These are phyloP conservation scores for Debaryomyces prosopidis DNA, from an alignment of 805 yeast species.

Conservation along the genomic window DNA sequence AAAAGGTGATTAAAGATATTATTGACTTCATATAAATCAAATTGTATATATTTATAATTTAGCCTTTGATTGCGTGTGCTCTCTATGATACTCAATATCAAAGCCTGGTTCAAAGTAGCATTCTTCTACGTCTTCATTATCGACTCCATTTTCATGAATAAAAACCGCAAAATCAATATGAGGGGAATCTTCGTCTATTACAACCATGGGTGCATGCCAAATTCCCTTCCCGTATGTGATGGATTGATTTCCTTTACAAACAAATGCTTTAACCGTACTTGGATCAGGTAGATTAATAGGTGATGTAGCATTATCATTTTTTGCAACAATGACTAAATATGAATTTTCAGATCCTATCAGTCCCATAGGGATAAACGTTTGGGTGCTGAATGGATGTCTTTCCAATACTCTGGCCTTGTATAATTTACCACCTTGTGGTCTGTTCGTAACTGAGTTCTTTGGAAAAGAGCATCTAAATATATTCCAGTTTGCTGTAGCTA, in stretches of 20 bases:
- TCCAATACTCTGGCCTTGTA: constrained; percentile 74
- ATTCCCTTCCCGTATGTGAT: constrained; percentile 83
- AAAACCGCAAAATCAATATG: constrained; percentile 81
- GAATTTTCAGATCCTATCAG: constrained; percentile 46
- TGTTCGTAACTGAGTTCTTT: constrained; percentile 47
- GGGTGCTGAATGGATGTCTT: constrained; percentile 86
- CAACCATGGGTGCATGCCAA: constrained; percentile 98
- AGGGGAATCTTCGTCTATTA: constrained; percentile 55
- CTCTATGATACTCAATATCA: constrained; percentile 25
- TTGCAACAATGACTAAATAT: constrained; percentile 82
- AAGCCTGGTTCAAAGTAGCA: constrained; percentile 66
- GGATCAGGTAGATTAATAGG: constrained; percentile 59
- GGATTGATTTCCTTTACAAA: constrained; percentile 81
- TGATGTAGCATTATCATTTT: constrained; percentile 38
- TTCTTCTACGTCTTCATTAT: constrained; percentile 82
- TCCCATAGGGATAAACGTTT: constrained; percentile 92
- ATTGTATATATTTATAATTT: constrained; percentile 11
- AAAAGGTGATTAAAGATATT: constrained; percentile 37
- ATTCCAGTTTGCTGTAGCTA: constrained; percentile 72
- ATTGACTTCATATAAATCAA: constrained; percentile 33
- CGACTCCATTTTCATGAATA: constrained; percentile 79
- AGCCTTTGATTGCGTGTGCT: constrained; percentile 1
- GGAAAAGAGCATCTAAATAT: constrained; percentile 83
- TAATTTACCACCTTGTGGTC: constrained; percentile 10
- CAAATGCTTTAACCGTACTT: constrained; percentile 61